A percentile compares a stretch with the other conserved stretches of the same genome.
Conservation (phyloP, 139 green algal genomes). For the Bryopsis sp. region DNA sequence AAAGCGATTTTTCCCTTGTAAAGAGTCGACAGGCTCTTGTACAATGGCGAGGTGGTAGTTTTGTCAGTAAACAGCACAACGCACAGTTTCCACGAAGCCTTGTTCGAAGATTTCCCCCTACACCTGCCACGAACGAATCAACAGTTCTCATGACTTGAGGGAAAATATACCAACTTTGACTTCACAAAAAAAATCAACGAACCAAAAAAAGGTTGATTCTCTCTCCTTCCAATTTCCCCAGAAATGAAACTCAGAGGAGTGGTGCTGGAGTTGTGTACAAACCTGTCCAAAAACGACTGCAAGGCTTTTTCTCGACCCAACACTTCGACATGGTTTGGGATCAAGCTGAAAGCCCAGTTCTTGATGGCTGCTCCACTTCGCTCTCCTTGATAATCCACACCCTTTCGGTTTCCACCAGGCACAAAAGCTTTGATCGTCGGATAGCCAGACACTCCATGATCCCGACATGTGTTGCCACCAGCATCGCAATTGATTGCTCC, state of each 20-base stretch:
- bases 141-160: too few relatives aligned
- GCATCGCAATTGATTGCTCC: conserved; percentile 75
- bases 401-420: conserved; percentile 4
- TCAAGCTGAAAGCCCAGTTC: conserved; percentile 52
- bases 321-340: conserved; percentile 38
- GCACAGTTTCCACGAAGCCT: conserved; percentile 47
- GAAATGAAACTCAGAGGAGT: too few relatives aligned
- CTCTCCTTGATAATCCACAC: conserved; percentile 52
- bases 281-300: too few relatives aligned
- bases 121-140: conserved; percentile 6
- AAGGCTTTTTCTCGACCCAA: too few relatives aligned
- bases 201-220: too few relatives aligned
- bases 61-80: conserved; percentile 68
- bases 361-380: conserved; percentile 41
- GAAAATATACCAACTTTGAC: neutral
- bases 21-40: conserved; percentile 38
- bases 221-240: conserved; percentile 20
- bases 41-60: conserved; percentile 35
- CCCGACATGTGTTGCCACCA: conserved; percentile 49
- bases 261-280: too few relatives aligned
- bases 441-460: conserved; percentile 55
- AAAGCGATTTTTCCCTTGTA: conserved; percentile 41
- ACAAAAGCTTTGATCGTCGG: conserved; percentile 71
- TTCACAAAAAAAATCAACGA: too few relatives aligned
- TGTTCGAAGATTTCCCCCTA: conserved; percentile 15